These are phyloP conservation scores for Aristolochia fimbriata DNA, from an alignment of 164 flowering plant genomes.

Conservation along the genomic window DNA sequence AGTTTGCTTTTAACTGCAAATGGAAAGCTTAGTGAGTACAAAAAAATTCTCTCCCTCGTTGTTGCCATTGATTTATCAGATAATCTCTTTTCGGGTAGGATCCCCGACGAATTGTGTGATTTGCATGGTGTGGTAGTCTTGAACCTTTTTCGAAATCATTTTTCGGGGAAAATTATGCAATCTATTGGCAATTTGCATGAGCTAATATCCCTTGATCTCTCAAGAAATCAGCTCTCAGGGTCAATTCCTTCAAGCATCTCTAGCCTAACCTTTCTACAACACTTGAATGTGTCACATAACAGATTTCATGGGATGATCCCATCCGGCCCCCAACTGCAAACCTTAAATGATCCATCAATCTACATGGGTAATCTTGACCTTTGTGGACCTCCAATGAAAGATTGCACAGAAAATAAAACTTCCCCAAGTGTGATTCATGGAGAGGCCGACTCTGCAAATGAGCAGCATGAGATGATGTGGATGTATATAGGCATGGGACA, in stretches of 20 bases:
- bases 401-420: background rate
- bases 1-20: too few species aligned
- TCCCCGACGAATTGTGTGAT: too few species aligned
- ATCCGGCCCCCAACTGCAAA: constrained; percentile 5
- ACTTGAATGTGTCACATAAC: constrained; percentile 8
- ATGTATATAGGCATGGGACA: constrained; percentile 6
- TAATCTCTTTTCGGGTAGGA: too few species aligned
- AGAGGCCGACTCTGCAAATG: background rate
- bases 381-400: constrained; percentile 8
- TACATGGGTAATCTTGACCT: constrained; percentile 5
- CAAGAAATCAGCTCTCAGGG: background rate
- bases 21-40: too few species aligned
- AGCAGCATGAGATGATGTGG: background rate
- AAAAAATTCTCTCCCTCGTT: too few species aligned
- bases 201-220: constrained; percentile 9
- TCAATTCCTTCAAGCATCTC: background rate
- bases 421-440: background rate
- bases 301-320: constrained; percentile 7
- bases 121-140: too few species aligned
- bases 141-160: too few species aligned
- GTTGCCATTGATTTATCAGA: too few species aligned
- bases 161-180: too few species aligned
- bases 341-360: background rate
- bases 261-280: background rate
- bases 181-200: too few species aligned